A percentile compares a stretch with the other conserved stretches of the same genome.
Evolutionary conservation across 495 filamentous ascomycete species (phyloP).

Genomic region (Tuber brumale): DNA sequence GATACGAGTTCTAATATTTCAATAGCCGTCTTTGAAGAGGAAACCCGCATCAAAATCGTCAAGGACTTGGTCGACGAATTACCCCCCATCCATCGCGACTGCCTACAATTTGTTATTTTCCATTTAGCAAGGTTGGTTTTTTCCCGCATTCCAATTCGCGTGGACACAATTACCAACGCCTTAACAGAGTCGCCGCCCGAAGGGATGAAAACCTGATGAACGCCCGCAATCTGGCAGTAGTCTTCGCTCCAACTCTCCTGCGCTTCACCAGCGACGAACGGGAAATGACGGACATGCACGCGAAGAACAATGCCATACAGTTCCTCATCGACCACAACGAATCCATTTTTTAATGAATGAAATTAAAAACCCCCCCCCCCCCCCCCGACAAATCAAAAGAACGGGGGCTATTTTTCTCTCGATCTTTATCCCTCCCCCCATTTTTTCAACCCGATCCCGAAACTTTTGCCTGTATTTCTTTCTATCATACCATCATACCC

Average conservation of each 20-base stretch:
- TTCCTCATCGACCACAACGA: slow-evolving; percentile 83
- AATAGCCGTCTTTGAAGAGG: slow-evolving; percentile 50
- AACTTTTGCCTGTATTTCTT: not conserved
- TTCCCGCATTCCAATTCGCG: not conserved
- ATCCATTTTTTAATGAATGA: slow-evolving; percentile 55
- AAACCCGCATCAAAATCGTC: slow-evolving; percentile 61
- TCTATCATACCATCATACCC: not conserved
- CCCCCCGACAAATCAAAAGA: not conserved
- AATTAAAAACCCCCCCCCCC: not conserved
- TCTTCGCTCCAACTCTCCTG: slow-evolving; percentile 98
- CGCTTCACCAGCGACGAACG: slow-evolving; percentile 76
- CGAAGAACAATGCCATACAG: slow-evolving; percentile 83
- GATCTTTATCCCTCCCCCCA: slow-evolving; percentile 15
- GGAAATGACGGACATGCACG: slow-evolving; percentile 92
- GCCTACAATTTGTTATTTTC: slow-evolving; percentile 88
- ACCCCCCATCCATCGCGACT: slow-evolving; percentile 74
- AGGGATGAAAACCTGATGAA: slow-evolving; percentile 88
- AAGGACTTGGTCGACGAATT: slow-evolving; percentile 65
- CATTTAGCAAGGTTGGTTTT: slow-evolving; percentile 57
- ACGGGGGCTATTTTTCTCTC: not conserved
- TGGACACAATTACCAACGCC: slow-evolving; percentile 12
- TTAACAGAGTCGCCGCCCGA: slow-evolving; percentile 64
- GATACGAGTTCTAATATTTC: slow-evolving; percentile 23
- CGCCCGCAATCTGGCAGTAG: slow-evolving; percentile 87
- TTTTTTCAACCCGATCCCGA: slow-evolving; percentile 11